Percentiles rank a stretch among this genome's conserved stretches.
phyloP scores from a whole-genome alignment of 345 rosid species.

The Lepidium didymum region DNA sequence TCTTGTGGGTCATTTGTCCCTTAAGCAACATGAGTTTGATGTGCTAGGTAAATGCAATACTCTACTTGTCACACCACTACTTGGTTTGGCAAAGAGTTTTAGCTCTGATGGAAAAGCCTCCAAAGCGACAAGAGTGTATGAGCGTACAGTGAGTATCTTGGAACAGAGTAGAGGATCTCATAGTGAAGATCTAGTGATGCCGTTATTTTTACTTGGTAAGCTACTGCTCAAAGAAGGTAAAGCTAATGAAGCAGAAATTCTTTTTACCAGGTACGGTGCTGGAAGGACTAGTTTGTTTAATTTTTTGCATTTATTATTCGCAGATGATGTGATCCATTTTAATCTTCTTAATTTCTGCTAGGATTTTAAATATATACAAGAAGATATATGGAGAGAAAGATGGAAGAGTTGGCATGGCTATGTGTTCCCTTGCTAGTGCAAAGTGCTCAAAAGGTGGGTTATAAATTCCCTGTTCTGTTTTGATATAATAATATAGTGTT shows the following conservation, averaged over 20 bases:
- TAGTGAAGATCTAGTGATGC: conserved; percentile 67
- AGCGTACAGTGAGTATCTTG: conserved; percentile 47
- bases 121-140: conserved; percentile 50
- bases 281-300: background rate
- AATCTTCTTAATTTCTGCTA: conserved; percentile 8
- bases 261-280: conserved; percentile 45
- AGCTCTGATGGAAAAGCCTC: conserved; percentile 48
- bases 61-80: conserved; percentile 57
- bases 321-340: background rate
- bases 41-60: conserved; percentile 44
- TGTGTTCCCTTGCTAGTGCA: conserved; percentile 73
- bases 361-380: conserved; percentile 58
- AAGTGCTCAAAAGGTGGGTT: conserved; percentile 69
- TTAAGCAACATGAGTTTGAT: background rate
- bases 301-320: background rate
- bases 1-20: background rate
- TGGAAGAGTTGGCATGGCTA: conserved; percentile 76
- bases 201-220: conserved; percentile 63
- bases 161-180: conserved; percentile 61
- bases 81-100: conserved; percentile 78
- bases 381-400: conserved; percentile 58
- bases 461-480: background rate
- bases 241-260: conserved; percentile 51
- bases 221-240: conserved; percentile 70
- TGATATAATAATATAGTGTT: background rate